Evolutionary conservation across 441 rosid species (phyloP), one percentile per base, ranked within the genome.

Genomic region (Cnidoscolus chayamansa): DNA sequence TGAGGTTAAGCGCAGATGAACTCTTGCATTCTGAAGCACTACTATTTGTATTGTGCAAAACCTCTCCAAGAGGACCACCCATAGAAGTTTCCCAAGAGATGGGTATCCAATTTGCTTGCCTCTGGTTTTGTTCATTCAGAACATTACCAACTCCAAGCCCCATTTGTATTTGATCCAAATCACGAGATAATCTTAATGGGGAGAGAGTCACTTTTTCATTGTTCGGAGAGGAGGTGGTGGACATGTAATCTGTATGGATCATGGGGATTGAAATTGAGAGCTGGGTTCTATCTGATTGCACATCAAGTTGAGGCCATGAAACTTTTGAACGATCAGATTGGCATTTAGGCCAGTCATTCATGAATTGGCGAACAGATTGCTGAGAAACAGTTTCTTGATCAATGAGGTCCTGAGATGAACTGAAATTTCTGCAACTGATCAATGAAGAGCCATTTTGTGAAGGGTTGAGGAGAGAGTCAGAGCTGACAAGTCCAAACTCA

Each of bases 61-160:
- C 96, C 83, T 93, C 98, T 0, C 93, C 96, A 49, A 92, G 80
- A 1, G 96, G 96, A 63, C 97, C 97, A 9, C 94, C 97, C 80
- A 90, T 75, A 2, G 96, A 86, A 73, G 77, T 74, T 73, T 84
- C 96, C 96, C 96, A 89, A 1, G 92, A 77, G 72, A 84, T 71
- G 12, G 97, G 95, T 31, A 88, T 81, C 92, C 91, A 89, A 67
- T 78, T 84, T 2, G 87, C 70, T 75, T 74, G 85, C 81, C 86
- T 92, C 31, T 79, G 88, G 63, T 13, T 78, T 1, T 79, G 78
- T 55, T 79, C 86, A 10, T 66, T 65, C 5, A 82, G 67, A 43
- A 72, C 77, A 74, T 70, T 67, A 43, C 79, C 83, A 25, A 79
- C 77, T 63, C 86, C 86, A 57, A 84, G 59, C 17, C 86, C 86